Conservation (phyloP, 2,329 filamentous ascomycete genomes). For the Ophiosphaerella herpotricha region DNA sequence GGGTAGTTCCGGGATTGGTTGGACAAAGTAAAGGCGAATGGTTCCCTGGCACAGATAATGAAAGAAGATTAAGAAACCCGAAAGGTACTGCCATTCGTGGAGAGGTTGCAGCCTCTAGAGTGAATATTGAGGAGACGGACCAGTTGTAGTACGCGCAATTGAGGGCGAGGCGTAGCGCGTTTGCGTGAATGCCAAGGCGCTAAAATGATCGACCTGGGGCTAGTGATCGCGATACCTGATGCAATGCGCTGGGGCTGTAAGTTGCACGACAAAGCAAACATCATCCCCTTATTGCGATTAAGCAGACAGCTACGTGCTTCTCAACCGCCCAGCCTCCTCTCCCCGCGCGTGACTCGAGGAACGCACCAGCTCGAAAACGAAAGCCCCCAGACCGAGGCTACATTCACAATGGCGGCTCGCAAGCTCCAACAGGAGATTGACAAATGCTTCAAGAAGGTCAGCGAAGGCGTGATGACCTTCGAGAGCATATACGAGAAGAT, state of each 20-base stretch:
- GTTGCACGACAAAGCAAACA: not conserved
- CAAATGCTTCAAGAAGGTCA: conserved; percentile 99
- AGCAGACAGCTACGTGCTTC: conserved; percentile 25
- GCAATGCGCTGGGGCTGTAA: no score
- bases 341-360: conserved; percentile 17
- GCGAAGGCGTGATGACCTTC: conserved; percentile 89
- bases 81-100: no score
- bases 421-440: conserved; percentile 98
- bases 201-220: no score
- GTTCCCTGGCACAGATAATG: no score
- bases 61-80: not conserved
- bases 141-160: no score
- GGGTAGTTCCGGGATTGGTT: conserved; percentile 9
- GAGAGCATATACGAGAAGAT: conserved; percentile 98
- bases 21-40: no score
- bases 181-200: no score
- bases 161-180: no score
- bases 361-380: conserved; percentile 12
- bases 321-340: conserved; percentile 11
- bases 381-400: conserved; percentile 41
- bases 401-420: conserved; percentile 78
- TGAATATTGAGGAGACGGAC: no score
- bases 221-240: no score
- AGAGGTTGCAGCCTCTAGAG: no score
- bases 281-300: conserved; percentile 15